Evolutionary conservation across 306 rosid species (phyloP).

Genomic region (Vicia faba): DNA sequence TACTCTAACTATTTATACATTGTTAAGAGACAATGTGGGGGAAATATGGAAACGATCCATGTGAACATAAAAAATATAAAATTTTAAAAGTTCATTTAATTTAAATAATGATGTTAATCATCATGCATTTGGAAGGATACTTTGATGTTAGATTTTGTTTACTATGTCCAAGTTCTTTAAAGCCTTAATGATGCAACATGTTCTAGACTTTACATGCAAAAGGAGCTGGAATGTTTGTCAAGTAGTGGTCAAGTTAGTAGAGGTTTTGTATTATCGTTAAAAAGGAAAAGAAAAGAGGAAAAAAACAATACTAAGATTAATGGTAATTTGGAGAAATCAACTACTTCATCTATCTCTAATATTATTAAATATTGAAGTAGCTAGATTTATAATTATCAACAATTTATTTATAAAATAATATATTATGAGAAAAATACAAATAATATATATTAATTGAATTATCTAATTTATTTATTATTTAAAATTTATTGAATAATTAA

Average conservation of each 20-base stretch:
- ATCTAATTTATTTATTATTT: too few species aligned
- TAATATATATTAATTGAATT: too few species aligned
- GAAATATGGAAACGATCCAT: conserved; percentile 29
- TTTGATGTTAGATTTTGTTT: conserved; percentile 34
- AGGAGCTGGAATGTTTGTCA: conserved; percentile 13
- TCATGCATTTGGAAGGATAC: conserved; percentile 33
- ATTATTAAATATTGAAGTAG: too few species aligned
- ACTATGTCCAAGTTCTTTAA: conserved; percentile 4
- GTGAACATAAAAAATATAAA: not conserved
- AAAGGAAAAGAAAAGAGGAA: too few species aligned
- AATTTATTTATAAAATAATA: too few species aligned
- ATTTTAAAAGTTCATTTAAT: conserved; percentile 12
- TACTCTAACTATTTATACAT: conserved; percentile 8
- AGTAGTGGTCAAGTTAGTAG: not conserved
- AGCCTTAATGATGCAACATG: conserved; percentile 39
- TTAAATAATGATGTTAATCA: conserved; percentile 38
- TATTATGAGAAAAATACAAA: too few species aligned
- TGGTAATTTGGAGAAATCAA: too few species aligned
- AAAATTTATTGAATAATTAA: too few species aligned
- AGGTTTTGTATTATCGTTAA: too few species aligned
- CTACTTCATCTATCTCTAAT: too few species aligned
- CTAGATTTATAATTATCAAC: too few species aligned
- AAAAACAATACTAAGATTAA: too few species aligned
- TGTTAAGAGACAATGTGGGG: conserved; percentile 22
- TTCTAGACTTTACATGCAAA: conserved; percentile 43